Evolutionary conservation across 495 filamentous ascomycete genomes (phyloP), one percentile per base, ranked within the genome.

Genomic region (Lophiotrema nucula): DNA sequence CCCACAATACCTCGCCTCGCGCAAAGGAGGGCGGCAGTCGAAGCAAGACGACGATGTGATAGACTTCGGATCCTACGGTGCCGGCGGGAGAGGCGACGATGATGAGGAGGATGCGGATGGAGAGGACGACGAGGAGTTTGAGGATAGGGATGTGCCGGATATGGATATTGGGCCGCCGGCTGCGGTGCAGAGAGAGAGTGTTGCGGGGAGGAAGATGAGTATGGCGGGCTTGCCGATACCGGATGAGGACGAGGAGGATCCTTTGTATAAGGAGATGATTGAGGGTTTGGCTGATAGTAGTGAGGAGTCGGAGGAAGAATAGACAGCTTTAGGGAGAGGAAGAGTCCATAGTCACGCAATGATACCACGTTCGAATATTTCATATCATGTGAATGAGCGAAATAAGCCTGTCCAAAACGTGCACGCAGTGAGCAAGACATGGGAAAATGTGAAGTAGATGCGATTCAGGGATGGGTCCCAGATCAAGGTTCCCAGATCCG

Each of bases 401-500:
- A 35, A 8, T 35, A 15, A 35, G 31, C 31, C 8, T 35, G 31
- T n/a, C n/a, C n/a, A n/a, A n/a, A n/a, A n/a, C n/a, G n/a, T n/a
- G n/a, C n/a, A n/a, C n/a, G n/a, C n/a, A n/a, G n/a, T n/a, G n/a
- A n/a, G n/a, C n/a, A n/a, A n/a, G n/a, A n/a, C 31, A 35, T 8
- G 31, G 15, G 31, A 35, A 35, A 35, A 15, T 4, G 42, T 33
- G 15, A 33, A 57, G 48, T 57, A 19, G 50, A n/a, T n/a, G n/a
- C n/a, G n/a, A n/a, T n/a, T n/a, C n/a, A 58, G 48, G 45, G 51
- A 62, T 57, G 74, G 70, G 69, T 64, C 78, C 83, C 83, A 76
- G 31, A 67, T 83, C 70, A 86, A 81, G 81, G 82, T 72, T 77
- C 80, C 73, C 81, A 82, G 71, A 73, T 74, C 57, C 70, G 13